These are phyloP conservation scores for Prunus mira DNA, from an alignment of 306 rosid genomes.

Conservation along the genomic window DNA sequence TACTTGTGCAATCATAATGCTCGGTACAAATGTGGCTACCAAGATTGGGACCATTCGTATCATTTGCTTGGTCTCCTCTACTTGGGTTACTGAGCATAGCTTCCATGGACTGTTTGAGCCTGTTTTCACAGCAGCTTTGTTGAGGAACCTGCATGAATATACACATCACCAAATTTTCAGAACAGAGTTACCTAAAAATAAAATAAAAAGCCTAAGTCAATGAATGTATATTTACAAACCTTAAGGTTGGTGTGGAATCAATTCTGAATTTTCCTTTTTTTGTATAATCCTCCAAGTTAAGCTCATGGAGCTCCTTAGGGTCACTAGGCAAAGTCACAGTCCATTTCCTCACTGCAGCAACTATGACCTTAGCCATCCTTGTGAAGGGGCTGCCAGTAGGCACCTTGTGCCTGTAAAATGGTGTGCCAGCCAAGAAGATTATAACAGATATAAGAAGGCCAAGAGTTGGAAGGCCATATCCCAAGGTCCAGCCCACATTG, in stretches of 20 bases:
- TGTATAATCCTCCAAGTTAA: conserved; percentile 40
- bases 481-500: conserved; percentile 88
- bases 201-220: too few relatives aligned
- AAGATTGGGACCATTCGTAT: conserved; percentile 64
- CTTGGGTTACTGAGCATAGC: conserved; percentile 75
- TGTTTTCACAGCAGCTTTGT: conserved; percentile 42
- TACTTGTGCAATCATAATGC: conserved; percentile 78
- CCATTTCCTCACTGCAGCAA: conserved; percentile 61
- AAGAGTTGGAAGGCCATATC: conserved; percentile 78
- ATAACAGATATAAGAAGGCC: conserved; percentile 63
- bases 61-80: conserved; percentile 80
- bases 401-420: conserved; percentile 72
- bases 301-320: conserved; percentile 61
- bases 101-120: conserved; percentile 37
- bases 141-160: conserved; percentile 32
- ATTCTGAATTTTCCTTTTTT: conserved; percentile 48
- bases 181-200: neutral
- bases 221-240: conserved; percentile 39
- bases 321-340: conserved; percentile 51
- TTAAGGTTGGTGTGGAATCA: conserved; percentile 64
- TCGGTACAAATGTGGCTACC: conserved; percentile 65
- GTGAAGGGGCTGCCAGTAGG: conserved; percentile 46
- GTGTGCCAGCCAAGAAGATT: conserved; percentile 67
- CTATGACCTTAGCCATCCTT: conserved; percentile 62
- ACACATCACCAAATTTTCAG: neutral